Evolutionary conservation across 2,329 filamentous ascomycete species (phyloP), one percentile per base, ranked within the genome.

Genomic region (Colletotrichum nymphaeae): DNA sequence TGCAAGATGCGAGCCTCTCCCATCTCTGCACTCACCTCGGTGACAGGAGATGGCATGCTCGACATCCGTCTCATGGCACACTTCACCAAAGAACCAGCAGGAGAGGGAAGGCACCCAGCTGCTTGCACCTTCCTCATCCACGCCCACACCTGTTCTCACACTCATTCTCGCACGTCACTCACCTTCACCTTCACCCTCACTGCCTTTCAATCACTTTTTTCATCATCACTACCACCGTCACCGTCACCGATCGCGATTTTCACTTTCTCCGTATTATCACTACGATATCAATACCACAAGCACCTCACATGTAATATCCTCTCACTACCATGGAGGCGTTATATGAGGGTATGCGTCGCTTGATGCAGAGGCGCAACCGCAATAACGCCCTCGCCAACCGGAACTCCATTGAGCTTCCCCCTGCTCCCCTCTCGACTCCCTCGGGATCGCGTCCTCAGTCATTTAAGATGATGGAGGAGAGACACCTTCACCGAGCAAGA

Each of bases 401-500:
- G 30, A 58, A 73, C 55, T 73, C 70, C 46, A 73, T 73, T 19
- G 70, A 73, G 32, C 26, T 73, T 2, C 70, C 70, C 12, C 70
- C 70, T 2, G 70, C 42, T 4, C 70, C 70, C 14, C 70, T 70
- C 30, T 64, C 68, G n/a, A 73, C 70, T 16, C 70, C 70, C 22
- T 69, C 70, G 5, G 59, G 56, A 12, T 73, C 70, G 22, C 66
- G 70, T 26, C 28, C 70, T n/a, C 70, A 73, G 30, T 64, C 70
- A 9, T 60, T 67, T 30, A 53, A 56, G 11, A 19, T 60, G 46
- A 19, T 42, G 5, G 70, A 64, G 22, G 70, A 73, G 26, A 49
- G 59, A 46, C 70, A 65, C 16, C 19, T 70, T 49, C 71, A 73
- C 63, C 56, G 71, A 58, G 62, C 35, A 35, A 37, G 71, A n/a